phyloP scores from a whole-genome alignment of 2,329 filamentous ascomycete species.

The Claviceps purpurea region DNA sequence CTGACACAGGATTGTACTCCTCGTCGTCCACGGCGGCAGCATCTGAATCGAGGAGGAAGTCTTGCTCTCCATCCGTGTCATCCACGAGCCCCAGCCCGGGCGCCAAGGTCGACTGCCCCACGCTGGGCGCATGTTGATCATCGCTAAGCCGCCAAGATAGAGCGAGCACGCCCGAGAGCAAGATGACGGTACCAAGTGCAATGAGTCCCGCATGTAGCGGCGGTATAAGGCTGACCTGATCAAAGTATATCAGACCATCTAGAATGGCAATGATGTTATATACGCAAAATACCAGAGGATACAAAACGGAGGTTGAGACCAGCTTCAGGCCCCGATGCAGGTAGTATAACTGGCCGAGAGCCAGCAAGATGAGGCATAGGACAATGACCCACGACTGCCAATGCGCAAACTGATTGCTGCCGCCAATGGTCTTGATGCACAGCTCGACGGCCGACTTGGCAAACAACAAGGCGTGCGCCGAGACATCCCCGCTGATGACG shows the following conservation, averaged over 20 bases:
- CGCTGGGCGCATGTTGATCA: slow-evolving; percentile 48
- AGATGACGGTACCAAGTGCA: slow-evolving; percentile 69
- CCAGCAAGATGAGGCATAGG: slow-evolving; percentile 64
- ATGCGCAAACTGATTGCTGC: slow-evolving; percentile 82
- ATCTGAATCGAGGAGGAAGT: slow-evolving; percentile 37
- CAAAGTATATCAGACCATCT: slow-evolving; percentile 93
- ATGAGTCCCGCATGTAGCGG: slow-evolving; percentile 68
- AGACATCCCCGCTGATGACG: slow-evolving; percentile 80
- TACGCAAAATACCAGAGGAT: slow-evolving; percentile 94
- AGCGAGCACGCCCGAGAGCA: slow-evolving; percentile 78
- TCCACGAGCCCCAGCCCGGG: slow-evolving; percentile 75
- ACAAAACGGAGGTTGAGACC: slow-evolving; percentile 88
- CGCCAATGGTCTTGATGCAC: slow-evolving; percentile 72
- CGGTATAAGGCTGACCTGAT: slow-evolving; percentile 69
- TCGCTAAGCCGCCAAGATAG: slow-evolving; percentile 88
- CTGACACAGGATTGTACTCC: slow-evolving; percentile 26
- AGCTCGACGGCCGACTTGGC: slow-evolving; percentile 96
- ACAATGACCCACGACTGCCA: slow-evolving; percentile 95
- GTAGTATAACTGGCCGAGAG: slow-evolving; percentile 86
- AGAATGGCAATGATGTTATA: slow-evolving; percentile 99
- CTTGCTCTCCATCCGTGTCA: slow-evolving; percentile 49
- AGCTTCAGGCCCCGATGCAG: slow-evolving; percentile 87
- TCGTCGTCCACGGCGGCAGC: slow-evolving; percentile 29
- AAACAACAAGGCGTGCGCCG: slow-evolving; percentile 82
- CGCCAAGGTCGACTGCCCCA: slow-evolving; percentile 56